Conservation (phyloP, 352 stramenopile genomes). For the Plasmopara muralis region DNA sequence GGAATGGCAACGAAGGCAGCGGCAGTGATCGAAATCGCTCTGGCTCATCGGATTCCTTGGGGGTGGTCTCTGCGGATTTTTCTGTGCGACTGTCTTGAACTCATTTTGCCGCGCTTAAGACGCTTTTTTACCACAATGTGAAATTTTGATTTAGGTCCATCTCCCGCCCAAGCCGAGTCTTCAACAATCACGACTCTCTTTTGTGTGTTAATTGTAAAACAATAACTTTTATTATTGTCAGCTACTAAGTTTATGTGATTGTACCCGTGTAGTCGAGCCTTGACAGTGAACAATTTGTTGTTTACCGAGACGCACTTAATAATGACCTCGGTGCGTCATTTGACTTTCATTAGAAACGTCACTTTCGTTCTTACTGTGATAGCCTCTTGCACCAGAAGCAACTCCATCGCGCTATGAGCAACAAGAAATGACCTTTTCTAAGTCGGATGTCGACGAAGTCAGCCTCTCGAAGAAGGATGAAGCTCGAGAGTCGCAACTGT, state of each 20-base stretch:
- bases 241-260: not conserved
- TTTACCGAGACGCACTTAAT: constrained; percentile 54
- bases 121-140: not conserved
- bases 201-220: constrained; percentile 25
- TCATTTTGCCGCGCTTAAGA: not conserved
- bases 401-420: constrained; percentile 37
- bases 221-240: not conserved
- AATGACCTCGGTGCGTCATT: constrained; percentile 32
- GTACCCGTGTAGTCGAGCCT: constrained; percentile 40
- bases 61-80: constrained; percentile 73
- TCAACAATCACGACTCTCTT: constrained; percentile 38
- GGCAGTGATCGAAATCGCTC: constrained; percentile 21
- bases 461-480: constrained; percentile 28
- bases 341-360: not conserved
- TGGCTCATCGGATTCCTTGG: constrained; percentile 63
- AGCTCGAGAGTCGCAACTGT: constrained; percentile 58
- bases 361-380: not conserved
- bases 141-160: constrained; percentile 33
- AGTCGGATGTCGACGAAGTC: constrained; percentile 18
- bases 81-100: constrained; percentile 30
- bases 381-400: constrained; percentile 3
- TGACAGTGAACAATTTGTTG: constrained; percentile 68
- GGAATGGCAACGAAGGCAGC: constrained; percentile 5
- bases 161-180: constrained; percentile 36
- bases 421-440: constrained; percentile 17